Percentiles rank a stretch among this genome's conserved stretches.
Conservation (phyloP, 768 basidiomycete genomes). For the Hericium alpestre region DNA sequence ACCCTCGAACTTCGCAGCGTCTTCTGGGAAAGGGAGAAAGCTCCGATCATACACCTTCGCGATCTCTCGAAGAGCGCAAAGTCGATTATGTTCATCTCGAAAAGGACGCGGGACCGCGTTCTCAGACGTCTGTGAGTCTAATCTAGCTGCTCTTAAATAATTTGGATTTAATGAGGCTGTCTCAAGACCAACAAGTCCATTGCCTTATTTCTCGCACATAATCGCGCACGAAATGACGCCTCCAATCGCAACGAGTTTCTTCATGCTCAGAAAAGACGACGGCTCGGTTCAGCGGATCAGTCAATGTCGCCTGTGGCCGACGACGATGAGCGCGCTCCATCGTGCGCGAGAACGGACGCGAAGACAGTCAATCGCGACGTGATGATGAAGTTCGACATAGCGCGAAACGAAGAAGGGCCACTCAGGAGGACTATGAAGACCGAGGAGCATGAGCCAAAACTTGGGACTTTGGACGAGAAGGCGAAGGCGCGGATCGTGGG, state of each 20-base stretch:
- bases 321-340: conserved; percentile 21
- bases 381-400: conserved; percentile 82
- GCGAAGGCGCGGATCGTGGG: not conserved
- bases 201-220: conserved; percentile 59
- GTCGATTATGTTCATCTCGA: conserved; percentile 46
- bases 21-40: too few species aligned
- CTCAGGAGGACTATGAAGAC: conserved; percentile 47
- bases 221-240: conserved; percentile 59
- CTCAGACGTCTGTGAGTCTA: conserved; percentile 49
- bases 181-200: conserved; percentile 65
- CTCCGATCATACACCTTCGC: not conserved
- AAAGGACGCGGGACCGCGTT: conserved; percentile 35
- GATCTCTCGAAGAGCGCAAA: conserved; percentile 56
- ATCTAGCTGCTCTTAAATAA: not conserved
- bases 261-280: conserved; percentile 42
- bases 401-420: conserved; percentile 75
- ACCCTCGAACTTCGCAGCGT: too few species aligned
- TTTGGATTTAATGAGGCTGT: not conserved
- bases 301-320: not conserved
- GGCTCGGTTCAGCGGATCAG: conserved; percentile 13
- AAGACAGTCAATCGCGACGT: conserved; percentile 59
- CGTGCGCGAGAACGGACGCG: conserved; percentile 69
- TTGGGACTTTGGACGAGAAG: not conserved
- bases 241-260: conserved; percentile 75
- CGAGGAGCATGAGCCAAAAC: not conserved